These are phyloP conservation scores for Aspergillus affinis DNA, from an alignment of 495 filamentous ascomycete species.

Conservation along the genomic window DNA sequence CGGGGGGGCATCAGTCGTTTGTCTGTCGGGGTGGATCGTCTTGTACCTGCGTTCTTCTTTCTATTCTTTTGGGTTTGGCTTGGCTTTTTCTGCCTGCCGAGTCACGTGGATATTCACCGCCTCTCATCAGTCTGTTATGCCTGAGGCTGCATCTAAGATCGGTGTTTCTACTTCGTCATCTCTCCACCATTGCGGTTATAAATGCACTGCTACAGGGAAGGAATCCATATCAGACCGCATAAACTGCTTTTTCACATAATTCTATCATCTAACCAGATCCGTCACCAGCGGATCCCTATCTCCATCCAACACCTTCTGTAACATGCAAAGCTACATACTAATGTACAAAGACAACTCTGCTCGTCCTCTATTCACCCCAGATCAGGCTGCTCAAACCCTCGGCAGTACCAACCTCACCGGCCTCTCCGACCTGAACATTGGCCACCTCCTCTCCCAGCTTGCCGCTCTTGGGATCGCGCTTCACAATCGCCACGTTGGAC, in stretches of 20 bases:
- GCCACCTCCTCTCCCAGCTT: slow-evolving; percentile 50
- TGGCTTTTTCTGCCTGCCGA: not conserved
- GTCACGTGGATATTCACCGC: not conserved
- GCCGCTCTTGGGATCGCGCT: slow-evolving; percentile 56
- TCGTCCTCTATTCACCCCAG: slow-evolving; percentile 52
- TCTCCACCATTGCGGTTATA: too few species aligned
- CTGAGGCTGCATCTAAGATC: too few species aligned
- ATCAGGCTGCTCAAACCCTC: slow-evolving; percentile 56
- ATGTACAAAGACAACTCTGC: not conserved
- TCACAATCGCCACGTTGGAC: slow-evolving; percentile 58
- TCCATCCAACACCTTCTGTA: not conserved
- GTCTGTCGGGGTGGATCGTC: not conserved
- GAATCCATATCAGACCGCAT: too few species aligned
- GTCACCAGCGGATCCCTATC: not conserved
- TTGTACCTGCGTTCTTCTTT: not conserved
- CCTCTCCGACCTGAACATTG: slow-evolving; percentile 37
- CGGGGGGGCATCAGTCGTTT: not conserved
- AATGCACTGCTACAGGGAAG: too few species aligned
- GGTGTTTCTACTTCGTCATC: too few species aligned
- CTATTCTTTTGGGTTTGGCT: not conserved
- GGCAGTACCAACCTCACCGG: slow-evolving; percentile 38
- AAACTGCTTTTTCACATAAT: not conserved
- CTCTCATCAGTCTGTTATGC: too few species aligned
- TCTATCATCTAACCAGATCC: not conserved
- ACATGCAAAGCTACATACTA: not conserved